A percentile compares a stretch with the other conserved stretches of the same genome.
Evolutionary conservation across 257 asterid species (phyloP).

Genomic region (Rubia yunnanensis): DNA sequence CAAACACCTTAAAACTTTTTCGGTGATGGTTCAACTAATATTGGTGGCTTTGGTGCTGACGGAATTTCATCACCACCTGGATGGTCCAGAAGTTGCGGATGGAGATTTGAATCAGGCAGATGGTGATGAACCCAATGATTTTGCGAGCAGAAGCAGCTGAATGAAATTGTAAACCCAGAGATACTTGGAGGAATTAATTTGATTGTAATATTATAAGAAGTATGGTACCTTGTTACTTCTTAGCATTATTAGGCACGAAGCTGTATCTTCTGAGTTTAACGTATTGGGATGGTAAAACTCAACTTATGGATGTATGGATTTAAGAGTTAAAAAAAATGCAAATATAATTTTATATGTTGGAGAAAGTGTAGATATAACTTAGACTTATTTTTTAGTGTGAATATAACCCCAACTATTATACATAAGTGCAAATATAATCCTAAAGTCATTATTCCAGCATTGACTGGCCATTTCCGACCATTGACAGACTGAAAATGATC

Average conservation of each 20-base stretch:
- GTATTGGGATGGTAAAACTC: neutral
- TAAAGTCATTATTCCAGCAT: too few species aligned
- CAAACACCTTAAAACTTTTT: too few species aligned
- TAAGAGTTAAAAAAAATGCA: too few species aligned
- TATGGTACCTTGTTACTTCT: neutral
- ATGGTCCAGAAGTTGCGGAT: neutral
- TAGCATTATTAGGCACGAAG: neutral
- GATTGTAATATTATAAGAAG: neutral
- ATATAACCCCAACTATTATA: too few species aligned
- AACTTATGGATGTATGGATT: neutral
- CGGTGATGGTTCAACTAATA: conserved; percentile 5
- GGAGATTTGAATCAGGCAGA: conserved; percentile 15
- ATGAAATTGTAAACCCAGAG: conserved; percentile 6
- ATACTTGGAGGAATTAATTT: neutral
- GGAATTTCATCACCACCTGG: conserved; percentile 12
- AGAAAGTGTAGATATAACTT: too few species aligned
- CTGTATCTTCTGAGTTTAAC: neutral
- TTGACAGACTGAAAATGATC: too few species aligned
- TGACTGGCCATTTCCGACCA: too few species aligned
- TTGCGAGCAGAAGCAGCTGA: conserved; percentile 18
- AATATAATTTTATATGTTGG: too few species aligned
- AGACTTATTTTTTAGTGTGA: too few species aligned
- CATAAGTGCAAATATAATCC: too few species aligned
- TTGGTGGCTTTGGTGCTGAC: conserved; percentile 7
- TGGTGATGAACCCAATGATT: conserved; percentile 13